Base-by-base conservation (phyloP, 768 basidiomycete genomes). In the Astraeus odoratus region DNA sequence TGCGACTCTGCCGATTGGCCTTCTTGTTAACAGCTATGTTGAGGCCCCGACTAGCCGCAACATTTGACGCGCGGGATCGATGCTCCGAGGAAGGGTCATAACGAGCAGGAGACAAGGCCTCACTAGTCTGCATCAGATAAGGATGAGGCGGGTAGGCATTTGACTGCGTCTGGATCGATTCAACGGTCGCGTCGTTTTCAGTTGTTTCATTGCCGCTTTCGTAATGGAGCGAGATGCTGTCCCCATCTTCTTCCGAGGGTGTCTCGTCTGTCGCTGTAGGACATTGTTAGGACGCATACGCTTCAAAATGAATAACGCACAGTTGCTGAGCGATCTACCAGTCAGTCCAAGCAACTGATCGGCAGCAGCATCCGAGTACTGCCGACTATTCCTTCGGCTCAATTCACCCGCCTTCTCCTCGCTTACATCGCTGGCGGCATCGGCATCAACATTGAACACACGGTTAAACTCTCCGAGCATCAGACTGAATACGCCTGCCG, bases 401-500 rank as follows among this genome's bases (percentile, higher is more conserved):
- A 71, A 62, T 19, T 74, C 76, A 30, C 50, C 64, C n/a, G 60
- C 61, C 24, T 57, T 47, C 24, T 65, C 65, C 13, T 53, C 54
- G 15, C 13, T 44, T n/a, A 38, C 30, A 39, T 53, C 57, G 25
- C 67, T 60, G 33, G 46, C 59, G 47, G 57, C 59, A 51, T 77
- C 59, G 47, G 57, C 59, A 51, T 77, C 81, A 42, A 91, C 89
- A 55, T 91, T 92, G 73, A 96, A 96, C 18, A 95, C 92, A 13
- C 82, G 78, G 54, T 89, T 90, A 68, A 94, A 97, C 61, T 96
- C 90, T 46, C 81, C 83, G 24, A 98, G 77, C 82, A 98, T 90
- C 51, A 96, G 68, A 58, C 89, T 92, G 66, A 98, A 94, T 34
- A 97, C 88, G 6, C 91, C 91, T 3, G 95, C 95, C n/a, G 95